Evolutionary conservation across 306 rosid species (phyloP), one percentile per base, ranked within the genome.

Genomic region (Corylus heterophylla): DNA sequence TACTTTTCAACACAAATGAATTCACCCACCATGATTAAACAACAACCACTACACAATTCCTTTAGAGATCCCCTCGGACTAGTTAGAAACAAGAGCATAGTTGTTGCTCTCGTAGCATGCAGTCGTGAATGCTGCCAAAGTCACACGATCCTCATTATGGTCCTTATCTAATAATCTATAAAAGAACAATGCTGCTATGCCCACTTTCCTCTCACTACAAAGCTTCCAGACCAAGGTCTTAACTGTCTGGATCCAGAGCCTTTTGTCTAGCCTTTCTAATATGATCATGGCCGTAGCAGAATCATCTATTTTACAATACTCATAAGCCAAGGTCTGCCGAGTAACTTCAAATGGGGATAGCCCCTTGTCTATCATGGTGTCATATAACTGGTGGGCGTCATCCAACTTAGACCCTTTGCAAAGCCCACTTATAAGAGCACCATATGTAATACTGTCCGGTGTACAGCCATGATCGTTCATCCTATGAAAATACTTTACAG

Each of bases 361-460:
- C 69, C 98, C 96, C 82, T 90, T 91, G 66, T 93, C 92, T 50
- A 90, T 82, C 98, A 91, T 89, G 45, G 83, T 47, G 31, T 90
- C 91, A 62, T 90, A 91, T 58, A 92, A 58, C 27, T 73, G 64
- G n/a, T 80, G 89, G 71, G 97, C 98, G 81, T 93, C 89, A 0
- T 89, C 90, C 88, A 90, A 78, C 84, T 87, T 91, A 18, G 84
- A 89, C 54, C 87, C 93, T 78, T 85, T 93, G 83, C 97, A 93
- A 54, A 93, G 92, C 39, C 99, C 96, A 22, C 99, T 93, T 76
- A 95, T 93, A 77, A 93, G 86, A 50, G 98, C 91, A 64, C 97
- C 85, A 44, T 89, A 95, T 49, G 93, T 82, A 74, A 91, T 78
- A 83, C 83, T 80, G 80, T 90, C 98, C 0, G 97, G 93, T 31